phyloP scores from a whole-genome alignment of 202 grass and related monocot species.

The Schoenoplectus tabernaemontani region DNA sequence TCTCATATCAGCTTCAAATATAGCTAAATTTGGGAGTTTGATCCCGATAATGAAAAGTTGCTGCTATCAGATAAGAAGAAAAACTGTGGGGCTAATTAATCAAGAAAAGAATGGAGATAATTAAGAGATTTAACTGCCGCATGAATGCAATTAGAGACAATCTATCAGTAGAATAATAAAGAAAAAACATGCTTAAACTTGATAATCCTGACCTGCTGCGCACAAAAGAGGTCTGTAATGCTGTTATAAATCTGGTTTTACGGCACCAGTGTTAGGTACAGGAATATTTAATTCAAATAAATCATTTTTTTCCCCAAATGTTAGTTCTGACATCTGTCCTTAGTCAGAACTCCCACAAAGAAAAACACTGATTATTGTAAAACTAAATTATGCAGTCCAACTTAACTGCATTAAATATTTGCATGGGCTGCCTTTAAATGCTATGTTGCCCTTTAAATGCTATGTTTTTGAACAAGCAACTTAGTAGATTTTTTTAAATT shows the following conservation, averaged over 20 bases:
- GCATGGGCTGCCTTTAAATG: not conserved
- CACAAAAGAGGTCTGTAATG: not conserved
- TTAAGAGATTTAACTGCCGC: not conserved
- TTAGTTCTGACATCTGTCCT: not conserved
- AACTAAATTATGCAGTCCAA: not conserved
- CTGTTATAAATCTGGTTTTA: not conserved
- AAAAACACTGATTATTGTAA: not conserved
- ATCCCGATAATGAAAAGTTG: not conserved
- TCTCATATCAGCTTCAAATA: too few species aligned
- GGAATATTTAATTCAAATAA: not conserved
- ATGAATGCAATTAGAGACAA: not conserved
- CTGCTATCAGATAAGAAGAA: not conserved
- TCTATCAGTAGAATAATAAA: not conserved
- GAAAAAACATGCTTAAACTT: constrained; percentile 1
- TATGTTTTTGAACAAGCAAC: not conserved
- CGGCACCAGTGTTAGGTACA: not conserved
- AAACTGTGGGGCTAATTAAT: not conserved
- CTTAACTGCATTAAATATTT: not conserved
- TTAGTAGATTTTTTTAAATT: not conserved
- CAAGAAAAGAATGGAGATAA: not conserved
- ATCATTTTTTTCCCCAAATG: not conserved
- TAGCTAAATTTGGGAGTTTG: not conserved
- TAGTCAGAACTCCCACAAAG: not conserved
- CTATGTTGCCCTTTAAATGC: too few species aligned
- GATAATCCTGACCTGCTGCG: not conserved